A percentile compares a stretch with the other conserved stretches of the same genome.
Conservation (phyloP, 129 eudicot genomes). For the Mikania micrantha region DNA sequence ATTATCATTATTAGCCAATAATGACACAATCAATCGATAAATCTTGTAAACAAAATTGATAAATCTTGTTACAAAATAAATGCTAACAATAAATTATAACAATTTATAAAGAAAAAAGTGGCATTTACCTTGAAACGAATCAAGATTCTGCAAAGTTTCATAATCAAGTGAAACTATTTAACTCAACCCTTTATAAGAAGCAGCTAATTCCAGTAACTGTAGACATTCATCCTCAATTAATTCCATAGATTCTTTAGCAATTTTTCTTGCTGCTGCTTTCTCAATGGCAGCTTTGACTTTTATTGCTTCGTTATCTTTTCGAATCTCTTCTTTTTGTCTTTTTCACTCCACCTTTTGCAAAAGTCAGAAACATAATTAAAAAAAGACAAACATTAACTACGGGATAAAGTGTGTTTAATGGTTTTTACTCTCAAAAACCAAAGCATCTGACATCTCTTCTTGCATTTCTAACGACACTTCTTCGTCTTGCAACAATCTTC, state of each 20-base stretch:
- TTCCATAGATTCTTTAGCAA: conserved; percentile 89
- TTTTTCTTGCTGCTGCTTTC: conserved; percentile 55
- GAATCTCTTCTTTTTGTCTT: conserved; percentile 76
- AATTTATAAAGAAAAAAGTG: too few species aligned
- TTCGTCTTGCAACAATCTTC: too few species aligned
- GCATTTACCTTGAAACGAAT: too few species aligned
- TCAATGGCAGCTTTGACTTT: too few species aligned
- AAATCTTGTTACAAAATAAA: too few species aligned
- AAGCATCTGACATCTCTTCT: too few species aligned
- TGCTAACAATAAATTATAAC: too few species aligned
- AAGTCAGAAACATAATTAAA: neutral
- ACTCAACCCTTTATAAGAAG: conserved; percentile 67
- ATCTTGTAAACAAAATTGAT: too few species aligned
- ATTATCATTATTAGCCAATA: neutral
- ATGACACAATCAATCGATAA: neutral
- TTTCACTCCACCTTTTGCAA: conserved; percentile 64
- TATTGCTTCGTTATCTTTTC: conserved; percentile 79
- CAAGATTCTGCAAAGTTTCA: conserved; percentile 82
- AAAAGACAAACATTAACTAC: neutral
- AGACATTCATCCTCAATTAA: conserved; percentile 93
- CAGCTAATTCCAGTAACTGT: conserved; percentile 91
- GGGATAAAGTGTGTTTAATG: neutral
- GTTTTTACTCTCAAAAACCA: too few species aligned
- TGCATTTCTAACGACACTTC: too few species aligned
- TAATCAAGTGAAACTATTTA: conserved; percentile 75